Evolutionary conservation across 352 stramenopile species (phyloP).

Genomic region (Plasmopara halstedii): DNA sequence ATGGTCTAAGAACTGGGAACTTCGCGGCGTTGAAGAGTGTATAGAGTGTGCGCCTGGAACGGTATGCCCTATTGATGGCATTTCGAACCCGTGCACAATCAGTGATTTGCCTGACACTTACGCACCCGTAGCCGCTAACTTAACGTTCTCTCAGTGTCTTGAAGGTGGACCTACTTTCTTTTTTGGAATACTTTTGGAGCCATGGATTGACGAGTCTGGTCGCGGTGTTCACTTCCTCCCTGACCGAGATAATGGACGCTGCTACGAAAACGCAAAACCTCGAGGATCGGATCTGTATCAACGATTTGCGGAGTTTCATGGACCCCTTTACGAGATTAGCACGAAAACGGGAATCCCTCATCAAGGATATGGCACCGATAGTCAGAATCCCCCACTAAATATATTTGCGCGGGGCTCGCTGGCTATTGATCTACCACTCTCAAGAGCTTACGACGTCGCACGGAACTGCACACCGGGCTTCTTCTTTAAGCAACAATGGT

Average conservation of each 20-base stretch:
- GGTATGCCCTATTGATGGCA: constrained; percentile 92
- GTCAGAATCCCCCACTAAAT: constrained; percentile 60
- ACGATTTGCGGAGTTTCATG: constrained; percentile 91
- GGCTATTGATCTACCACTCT: constrained; percentile 79
- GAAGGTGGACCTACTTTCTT: constrained; percentile 81
- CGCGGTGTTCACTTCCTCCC: constrained; percentile 87
- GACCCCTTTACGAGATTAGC: constrained; percentile 90
- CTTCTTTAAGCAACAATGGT: constrained; percentile 85
- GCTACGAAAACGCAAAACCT: constrained; percentile 91
- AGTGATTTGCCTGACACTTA: constrained; percentile 92
- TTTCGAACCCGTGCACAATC: constrained; percentile 89
- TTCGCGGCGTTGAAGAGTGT: constrained; percentile 92
- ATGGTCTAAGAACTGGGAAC: constrained; percentile 98
- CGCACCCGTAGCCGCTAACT: constrained; percentile 66
- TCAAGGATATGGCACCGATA: constrained; percentile 89
- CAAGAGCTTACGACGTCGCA: constrained; percentile 72
- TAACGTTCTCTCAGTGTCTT: constrained; percentile 87
- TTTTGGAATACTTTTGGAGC: constrained; percentile 91
- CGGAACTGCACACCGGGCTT: constrained; percentile 95
- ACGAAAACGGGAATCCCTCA: constrained; percentile 68
- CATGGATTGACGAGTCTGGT: constrained; percentile 92
- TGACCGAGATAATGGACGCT: constrained; percentile 69
- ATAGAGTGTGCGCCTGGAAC: constrained; percentile 87
- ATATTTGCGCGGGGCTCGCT: constrained; percentile 86
- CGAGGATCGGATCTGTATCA: constrained; percentile 89